These are phyloP conservation scores for Senna tora DNA, from an alignment of 306 rosid genomes.

Conservation along the genomic window DNA sequence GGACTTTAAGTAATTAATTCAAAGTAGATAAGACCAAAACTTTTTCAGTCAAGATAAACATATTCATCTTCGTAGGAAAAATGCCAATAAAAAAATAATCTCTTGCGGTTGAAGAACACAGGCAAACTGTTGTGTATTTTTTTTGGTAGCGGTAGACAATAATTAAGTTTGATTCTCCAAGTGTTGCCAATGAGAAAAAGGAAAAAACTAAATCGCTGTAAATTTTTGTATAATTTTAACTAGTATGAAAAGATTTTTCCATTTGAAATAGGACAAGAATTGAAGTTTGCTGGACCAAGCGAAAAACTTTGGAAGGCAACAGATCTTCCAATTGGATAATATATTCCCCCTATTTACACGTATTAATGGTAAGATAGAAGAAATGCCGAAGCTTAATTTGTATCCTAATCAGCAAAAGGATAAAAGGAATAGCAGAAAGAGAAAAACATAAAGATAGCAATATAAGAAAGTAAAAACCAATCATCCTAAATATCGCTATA, in stretches of 20 bases:
- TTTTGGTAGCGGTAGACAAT: neutral
- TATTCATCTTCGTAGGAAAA: neutral
- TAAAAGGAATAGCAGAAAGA: neutral
- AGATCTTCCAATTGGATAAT: neutral
- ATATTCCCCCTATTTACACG: neutral
- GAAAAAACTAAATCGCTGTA: neutral
- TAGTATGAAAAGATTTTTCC: neutral
- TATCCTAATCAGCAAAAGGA: neutral
- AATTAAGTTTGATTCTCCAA: neutral
- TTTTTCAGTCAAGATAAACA: neutral
- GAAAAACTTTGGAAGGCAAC: neutral
- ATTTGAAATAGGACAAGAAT: neutral
- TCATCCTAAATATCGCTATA: neutral
- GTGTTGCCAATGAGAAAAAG: neutral
- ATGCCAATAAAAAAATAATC: neutral
- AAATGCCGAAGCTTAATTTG: neutral
- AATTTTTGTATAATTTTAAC: neutral
- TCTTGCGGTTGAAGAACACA: neutral
- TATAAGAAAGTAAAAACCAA: neutral
- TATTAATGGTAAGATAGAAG: slow-evolving; percentile 11
- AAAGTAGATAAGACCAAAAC: neutral
- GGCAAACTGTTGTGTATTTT: neutral
- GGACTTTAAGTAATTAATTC: neutral
- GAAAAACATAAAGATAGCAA: neutral
- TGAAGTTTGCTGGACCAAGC: neutral